Base-by-base conservation (phyloP, 192 early-diverging fungal species). In the Irineochytrium annulatum region DNA sequence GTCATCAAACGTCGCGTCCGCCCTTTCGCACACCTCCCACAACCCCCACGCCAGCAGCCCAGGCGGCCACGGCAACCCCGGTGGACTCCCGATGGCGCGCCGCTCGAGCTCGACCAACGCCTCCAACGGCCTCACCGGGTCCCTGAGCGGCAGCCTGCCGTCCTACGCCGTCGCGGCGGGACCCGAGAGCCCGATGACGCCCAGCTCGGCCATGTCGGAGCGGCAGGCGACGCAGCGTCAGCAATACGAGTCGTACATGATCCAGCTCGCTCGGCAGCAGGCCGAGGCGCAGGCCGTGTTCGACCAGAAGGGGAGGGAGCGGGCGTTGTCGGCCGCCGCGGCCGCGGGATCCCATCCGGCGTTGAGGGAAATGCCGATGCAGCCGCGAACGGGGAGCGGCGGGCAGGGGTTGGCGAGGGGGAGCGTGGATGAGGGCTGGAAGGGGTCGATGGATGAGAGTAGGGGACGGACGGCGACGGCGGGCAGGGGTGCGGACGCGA, bases 241-340 rank as follows among this genome's bases (percentile, higher is more conserved):
- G 46, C 46, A 49, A 22, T 49, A 49, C 46, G 46, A 49, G 46
- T 5, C 11, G 46, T 49, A 49, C 46, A 8, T 49, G 46, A 24
- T 49, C 17, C 46, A 49, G 46, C 8, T 20, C 6, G 46, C 46
- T 14, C 11, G 46, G 24, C 5, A 8, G 13, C 46, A 49, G 24
- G 11, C 8, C 5, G 46, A 49, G 24, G 46, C 46, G 13, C 46
- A 49, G 46, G 11, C 8, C 5, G 46, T 24, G 6, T 49, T 22
- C 26, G 46, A 49, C 6, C 11, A 24, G 8, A 24, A 49, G 24
- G 17, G n/a, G 37, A 8, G 37, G 37, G 37, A 41, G 37, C 37
- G 37, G 11, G 37, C 37, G 37, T 8, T n/a, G 37, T 41, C n/a
- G 37, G 37, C 37, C 37, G 37, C 37, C 11, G 37, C 37, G 37